Base-by-base conservation (phyloP, 495 filamentous ascomycete genomes). In the Podospora conica region DNA sequence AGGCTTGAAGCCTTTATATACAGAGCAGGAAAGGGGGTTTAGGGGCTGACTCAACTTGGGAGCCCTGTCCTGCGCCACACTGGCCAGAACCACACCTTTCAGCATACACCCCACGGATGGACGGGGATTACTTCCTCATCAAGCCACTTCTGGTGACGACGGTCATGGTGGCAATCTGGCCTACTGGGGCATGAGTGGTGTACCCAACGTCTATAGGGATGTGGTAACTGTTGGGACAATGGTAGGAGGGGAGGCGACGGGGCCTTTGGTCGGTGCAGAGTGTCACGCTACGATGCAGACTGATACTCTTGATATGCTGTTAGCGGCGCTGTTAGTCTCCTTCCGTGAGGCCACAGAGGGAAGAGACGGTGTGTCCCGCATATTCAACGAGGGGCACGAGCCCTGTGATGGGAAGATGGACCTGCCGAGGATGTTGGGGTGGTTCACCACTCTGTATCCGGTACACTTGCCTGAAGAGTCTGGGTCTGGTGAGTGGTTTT, bases 261-360 rank as follows among this genome's bases (percentile, higher is more conserved):
- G 74, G 3, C 63, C 78, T 1, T 73, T 87, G 29, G 61, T 83
- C 9, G 75, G 65, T 0, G 58, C 77, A 6, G 77, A 77, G 3
- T 82, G 79, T 61, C 79, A 86, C 60, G 72, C 77, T n/a, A 66
- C 79, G 2, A 69, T 87, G 7, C 65, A 73, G 1, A 87, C 84
- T 0, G 83, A 87, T 53, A 69, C 80, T 0, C 72, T 87, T 7
- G 85, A 88, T 55, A 55, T 88, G 4, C 75, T 88, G 24, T 65
- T 87, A 4, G 79, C 83, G 10, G 76, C 81, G 0, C 75, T 87
- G 58, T 66, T 85, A 0, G 72, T 83, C 40, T 83, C 85, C 1
- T 87, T 84, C 70, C 75, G 77, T 3, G 68, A 77, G 9, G 76
- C 75, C 0, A 53, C 59, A 8, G 11, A 31, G 0, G 70, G 61